phyloP scores from a whole-genome alignment of 2,329 filamentous ascomycete genomes.

The Fusarium protoensiforme region DNA sequence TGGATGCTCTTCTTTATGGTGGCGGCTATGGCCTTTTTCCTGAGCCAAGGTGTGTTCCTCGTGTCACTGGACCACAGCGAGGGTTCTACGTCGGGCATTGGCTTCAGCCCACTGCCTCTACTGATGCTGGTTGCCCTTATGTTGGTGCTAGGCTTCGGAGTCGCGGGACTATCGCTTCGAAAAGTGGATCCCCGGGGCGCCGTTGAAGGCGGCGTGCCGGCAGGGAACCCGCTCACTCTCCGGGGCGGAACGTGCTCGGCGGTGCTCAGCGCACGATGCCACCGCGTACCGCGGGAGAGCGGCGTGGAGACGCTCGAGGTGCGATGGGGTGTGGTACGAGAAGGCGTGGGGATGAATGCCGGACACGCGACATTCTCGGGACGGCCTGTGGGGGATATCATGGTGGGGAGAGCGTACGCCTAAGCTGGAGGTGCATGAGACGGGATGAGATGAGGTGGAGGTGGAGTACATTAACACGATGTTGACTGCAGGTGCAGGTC shows the following conservation, averaged over 20 bases:
- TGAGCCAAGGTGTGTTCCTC: conserved; percentile 58
- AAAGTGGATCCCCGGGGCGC: conserved; percentile 51
- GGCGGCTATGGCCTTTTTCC: conserved; percentile 55
- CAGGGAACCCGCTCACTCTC: conserved; percentile 62
- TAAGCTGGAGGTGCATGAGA: conserved; percentile 16
- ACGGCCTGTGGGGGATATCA: conserved; percentile 42
- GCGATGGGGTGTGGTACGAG: conserved; percentile 59
- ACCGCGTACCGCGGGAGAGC: conserved; percentile 47
- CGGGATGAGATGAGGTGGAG: conserved; percentile 12
- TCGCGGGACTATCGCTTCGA: conserved; percentile 54
- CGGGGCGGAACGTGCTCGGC: conserved; percentile 62
- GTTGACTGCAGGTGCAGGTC: neutral
- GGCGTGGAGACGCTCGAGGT: conserved; percentile 52
- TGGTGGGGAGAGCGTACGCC: conserved; percentile 43
- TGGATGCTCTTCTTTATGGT: conserved; percentile 59
- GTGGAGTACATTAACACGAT: neutral
- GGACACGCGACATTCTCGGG: conserved; percentile 59
- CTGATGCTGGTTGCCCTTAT: conserved; percentile 56
- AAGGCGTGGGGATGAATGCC: conserved; percentile 51
- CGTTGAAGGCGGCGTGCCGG: conserved; percentile 48
- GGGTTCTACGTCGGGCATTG: conserved; percentile 46
- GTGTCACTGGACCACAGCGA: conserved; percentile 44
- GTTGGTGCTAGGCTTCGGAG: conserved; percentile 45
- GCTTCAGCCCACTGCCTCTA: conserved; percentile 57
- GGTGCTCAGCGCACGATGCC: conserved; percentile 62